Percentiles rank a stretch among this genome's conserved stretches.
Conservation (phyloP, 2,329 filamentous ascomycete species). For the Paradendryphiella salina region DNA sequence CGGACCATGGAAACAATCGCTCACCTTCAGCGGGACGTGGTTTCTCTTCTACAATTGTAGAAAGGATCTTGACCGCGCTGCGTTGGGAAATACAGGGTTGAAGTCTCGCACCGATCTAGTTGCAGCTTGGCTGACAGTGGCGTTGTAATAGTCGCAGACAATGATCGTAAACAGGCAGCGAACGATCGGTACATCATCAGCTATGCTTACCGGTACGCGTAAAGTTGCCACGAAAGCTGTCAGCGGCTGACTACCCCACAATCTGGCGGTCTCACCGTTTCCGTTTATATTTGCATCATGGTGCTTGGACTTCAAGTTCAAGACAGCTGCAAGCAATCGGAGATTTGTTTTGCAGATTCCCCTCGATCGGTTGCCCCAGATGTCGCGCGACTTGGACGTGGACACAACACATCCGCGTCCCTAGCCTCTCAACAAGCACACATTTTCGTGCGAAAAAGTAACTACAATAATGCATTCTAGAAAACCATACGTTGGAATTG, state of each 20-base stretch:
- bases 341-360: conserved; percentile 10
- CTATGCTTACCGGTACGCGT: conserved; percentile 15
- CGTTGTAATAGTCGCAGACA: not conserved
- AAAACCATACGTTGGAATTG: conserved; percentile 6
- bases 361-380: not conserved
- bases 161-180: conserved; percentile 1
- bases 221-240: conserved; percentile 14
- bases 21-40: not conserved
- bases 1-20: not conserved
- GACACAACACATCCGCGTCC: not conserved
- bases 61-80: not conserved
- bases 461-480: not conserved
- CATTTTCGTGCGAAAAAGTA: conserved; percentile 1
- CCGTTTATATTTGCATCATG: conserved; percentile 13
- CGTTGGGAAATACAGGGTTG: not conserved
- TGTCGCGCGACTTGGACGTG: conserved; percentile 1
- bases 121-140: not conserved
- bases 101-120: not conserved
- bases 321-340: conserved; percentile 10
- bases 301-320: conserved; percentile 14
- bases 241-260: conserved; percentile 26
- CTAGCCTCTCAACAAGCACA: conserved; percentile 7
- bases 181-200: conserved; percentile 10
- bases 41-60: not conserved
- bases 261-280: conserved; percentile 23